Evolutionary conservation across 306 rosid species (phyloP).

Genomic region (Rosa lucieae): DNA sequence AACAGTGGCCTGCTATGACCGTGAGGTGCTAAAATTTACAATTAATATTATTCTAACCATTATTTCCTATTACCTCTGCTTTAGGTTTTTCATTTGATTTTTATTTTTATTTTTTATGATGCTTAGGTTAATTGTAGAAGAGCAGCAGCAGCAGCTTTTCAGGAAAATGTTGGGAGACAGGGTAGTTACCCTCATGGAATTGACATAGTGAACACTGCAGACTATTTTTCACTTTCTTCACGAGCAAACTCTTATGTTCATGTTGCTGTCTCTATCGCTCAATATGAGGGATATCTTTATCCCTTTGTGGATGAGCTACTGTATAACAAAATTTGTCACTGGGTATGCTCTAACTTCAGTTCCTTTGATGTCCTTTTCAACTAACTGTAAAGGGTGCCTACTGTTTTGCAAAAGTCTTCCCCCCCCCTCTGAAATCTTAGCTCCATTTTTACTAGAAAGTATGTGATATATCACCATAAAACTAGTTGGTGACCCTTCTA

Average conservation of each 20-base stretch:
- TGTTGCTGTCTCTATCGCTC: conserved; percentile 77
- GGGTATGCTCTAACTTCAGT: conserved; percentile 60
- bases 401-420: background rate
- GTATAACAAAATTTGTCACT: conserved; percentile 82
- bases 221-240: conserved; percentile 92
- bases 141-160: conserved; percentile 99
- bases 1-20: conserved; percentile 93
- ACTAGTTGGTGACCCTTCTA: background rate
- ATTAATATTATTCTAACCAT: conserved; percentile 16
- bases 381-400: conserved; percentile 2
- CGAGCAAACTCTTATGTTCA: conserved; percentile 71
- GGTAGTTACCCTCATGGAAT: conserved; percentile 96
- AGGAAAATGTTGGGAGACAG: conserved; percentile 98
- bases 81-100: conserved; percentile 10
- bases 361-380: background rate
- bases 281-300: conserved; percentile 76
- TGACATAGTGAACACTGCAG: conserved; percentile 91
- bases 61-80: background rate
- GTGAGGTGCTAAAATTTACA: conserved; percentile 63
- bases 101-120: conserved; percentile 15
- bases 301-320: conserved; percentile 80
- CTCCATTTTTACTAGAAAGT: background rate
- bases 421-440: background rate
- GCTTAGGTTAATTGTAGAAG: conserved; percentile 97
- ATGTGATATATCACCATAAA: background rate